These are phyloP conservation scores for Fagopyrum esculentum DNA, from an alignment of 148 eudicot genomes.

Conservation along the genomic window DNA sequence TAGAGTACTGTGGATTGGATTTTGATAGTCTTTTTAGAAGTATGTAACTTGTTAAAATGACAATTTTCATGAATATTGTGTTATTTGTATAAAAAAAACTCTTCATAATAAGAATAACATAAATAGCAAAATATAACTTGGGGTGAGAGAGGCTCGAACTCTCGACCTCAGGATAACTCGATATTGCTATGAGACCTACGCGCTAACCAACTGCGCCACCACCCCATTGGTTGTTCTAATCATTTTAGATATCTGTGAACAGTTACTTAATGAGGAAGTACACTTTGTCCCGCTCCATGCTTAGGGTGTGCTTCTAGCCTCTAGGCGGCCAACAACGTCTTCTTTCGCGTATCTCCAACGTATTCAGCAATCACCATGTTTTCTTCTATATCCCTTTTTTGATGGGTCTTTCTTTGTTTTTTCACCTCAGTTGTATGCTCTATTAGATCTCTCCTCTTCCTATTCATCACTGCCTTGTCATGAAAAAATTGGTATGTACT, in stretches of 20 bases:
- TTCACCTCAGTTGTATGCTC: neutral
- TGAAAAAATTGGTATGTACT: neutral
- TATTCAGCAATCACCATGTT: conserved; percentile 5
- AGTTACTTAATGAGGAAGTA: too few species aligned
- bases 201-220: conserved; percentile 58
- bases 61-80: too few species aligned
- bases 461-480: neutral
- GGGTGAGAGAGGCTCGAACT: conserved; percentile 58
- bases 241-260: too few species aligned
- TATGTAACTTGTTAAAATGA: too few species aligned
- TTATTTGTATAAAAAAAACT: too few species aligned
- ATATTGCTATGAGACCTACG: conserved; percentile 46
- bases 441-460: neutral
- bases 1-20: too few species aligned
- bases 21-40: too few species aligned
- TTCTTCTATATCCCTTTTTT: neutral
- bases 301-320: neutral
- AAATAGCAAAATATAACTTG: conserved; percentile 1
- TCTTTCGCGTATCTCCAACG: neutral
- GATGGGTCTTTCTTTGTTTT: neutral
- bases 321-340: neutral
- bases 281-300: neutral
- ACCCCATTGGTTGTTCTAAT: conserved; percentile 27
- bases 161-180: conserved; percentile 50
- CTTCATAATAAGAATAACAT: too few species aligned